These are phyloP conservation scores for Colletotrichum sp. DNA, from an alignment of 2,329 filamentous ascomycete species.

Conservation along the genomic window DNA sequence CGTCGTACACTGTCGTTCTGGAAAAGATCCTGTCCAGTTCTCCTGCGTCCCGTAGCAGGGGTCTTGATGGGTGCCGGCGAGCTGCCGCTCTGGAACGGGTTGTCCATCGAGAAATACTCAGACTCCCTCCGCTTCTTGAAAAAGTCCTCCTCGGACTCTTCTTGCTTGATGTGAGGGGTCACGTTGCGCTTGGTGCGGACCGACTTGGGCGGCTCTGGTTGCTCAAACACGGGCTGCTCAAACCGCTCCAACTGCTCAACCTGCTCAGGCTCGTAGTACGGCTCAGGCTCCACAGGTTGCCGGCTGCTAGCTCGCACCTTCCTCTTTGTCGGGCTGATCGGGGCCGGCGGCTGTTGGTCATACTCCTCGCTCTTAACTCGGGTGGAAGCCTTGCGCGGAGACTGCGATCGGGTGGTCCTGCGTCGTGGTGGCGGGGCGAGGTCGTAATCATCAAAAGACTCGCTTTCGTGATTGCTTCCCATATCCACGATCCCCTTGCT, in stretches of 20 bases:
- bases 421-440: slow-evolving; percentile 53
- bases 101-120: slow-evolving; percentile 78
- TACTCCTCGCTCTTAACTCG: slow-evolving; percentile 59
- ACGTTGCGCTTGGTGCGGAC: slow-evolving; percentile 54
- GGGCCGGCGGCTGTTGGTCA: slow-evolving; percentile 36
- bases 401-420: slow-evolving; percentile 57
- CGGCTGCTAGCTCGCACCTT: slow-evolving; percentile 59
- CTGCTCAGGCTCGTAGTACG: slow-evolving; percentile 53
- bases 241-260: neutral
- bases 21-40: slow-evolving; percentile 33
- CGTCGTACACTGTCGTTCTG: slow-evolving; percentile 45
- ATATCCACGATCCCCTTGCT: slow-evolving; percentile 82
- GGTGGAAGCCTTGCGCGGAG: slow-evolving; percentile 59
- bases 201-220: slow-evolving; percentile 40
- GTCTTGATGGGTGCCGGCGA: slow-evolving; percentile 63
- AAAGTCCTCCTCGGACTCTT: slow-evolving; percentile 57
- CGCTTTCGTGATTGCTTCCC: slow-evolving; percentile 70
- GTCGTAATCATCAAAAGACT: slow-evolving; percentile 66
- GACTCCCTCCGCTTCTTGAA: slow-evolving; percentile 36
- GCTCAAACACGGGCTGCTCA: slow-evolving; percentile 35
- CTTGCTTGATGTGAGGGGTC: slow-evolving; percentile 54
- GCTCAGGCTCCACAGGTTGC: slow-evolving; percentile 52
- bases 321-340: slow-evolving; percentile 57
- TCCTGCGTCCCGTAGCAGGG: slow-evolving; percentile 51
- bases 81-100: slow-evolving; percentile 90